These are phyloP conservation scores for Fremontodendron californicum DNA, from an alignment of 345 rosid species.

Conservation along the genomic window DNA sequence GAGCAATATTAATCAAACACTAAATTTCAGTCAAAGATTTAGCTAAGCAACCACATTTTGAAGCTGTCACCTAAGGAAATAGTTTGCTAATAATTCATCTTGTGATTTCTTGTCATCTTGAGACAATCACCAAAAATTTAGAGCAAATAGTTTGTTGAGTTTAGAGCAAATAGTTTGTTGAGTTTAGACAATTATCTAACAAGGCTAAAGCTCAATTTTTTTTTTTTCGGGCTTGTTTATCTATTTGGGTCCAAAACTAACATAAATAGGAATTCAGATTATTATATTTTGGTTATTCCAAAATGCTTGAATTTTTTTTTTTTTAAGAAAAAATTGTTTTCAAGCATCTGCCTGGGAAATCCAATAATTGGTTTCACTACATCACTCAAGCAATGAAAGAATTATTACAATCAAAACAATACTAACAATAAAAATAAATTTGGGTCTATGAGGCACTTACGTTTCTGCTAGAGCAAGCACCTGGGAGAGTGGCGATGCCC, in stretches of 20 bases:
- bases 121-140: background rate
- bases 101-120: background rate
- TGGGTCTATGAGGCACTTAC: conserved; percentile 30
- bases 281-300: too few species aligned
- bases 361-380: background rate
- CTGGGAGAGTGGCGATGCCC: conserved; percentile 40
- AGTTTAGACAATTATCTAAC: background rate
- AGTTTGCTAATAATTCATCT: background rate
- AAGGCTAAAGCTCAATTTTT: too few species aligned
- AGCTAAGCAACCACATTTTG: background rate
- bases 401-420: background rate
- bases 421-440: background rate
- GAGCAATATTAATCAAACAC: background rate
- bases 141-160: background rate
- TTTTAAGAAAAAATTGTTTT: too few species aligned
- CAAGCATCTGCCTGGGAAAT: background rate
- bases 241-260: too few species aligned
- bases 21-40: background rate
- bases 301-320: too few species aligned
- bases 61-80: background rate
- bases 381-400: background rate
- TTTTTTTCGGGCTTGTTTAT: too few species aligned
- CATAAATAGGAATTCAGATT: too few species aligned
- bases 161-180: too few species aligned
- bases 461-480: conserved; percentile 38